A percentile compares a stretch with the other conserved stretches of the same genome.
These are phyloP conservation scores for Ceratobasidium sp. DNA, from an alignment of 1,284 basidiomycete species.

Conservation along the genomic window DNA sequence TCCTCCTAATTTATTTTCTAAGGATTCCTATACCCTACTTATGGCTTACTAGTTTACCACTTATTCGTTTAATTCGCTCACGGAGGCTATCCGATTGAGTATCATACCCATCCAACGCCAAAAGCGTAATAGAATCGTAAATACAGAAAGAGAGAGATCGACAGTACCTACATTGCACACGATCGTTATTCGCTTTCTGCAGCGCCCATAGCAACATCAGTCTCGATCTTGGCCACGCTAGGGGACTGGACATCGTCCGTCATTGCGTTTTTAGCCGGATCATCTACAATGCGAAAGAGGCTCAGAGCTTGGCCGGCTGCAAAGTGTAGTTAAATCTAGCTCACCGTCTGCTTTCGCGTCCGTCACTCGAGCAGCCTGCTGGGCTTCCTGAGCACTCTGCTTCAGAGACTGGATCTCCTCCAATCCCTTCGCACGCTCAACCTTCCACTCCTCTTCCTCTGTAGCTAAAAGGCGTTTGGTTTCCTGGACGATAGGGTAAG, in stretches of 20 bases:
- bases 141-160: conserved; percentile 24
- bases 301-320: not conserved
- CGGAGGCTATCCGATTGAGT: not conserved
- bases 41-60: not conserved
- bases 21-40: not conserved
- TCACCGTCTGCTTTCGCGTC: conserved; percentile 10
- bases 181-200: conserved; percentile 19
- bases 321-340: not conserved
- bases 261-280: not conserved
- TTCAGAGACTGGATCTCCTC: conserved; percentile 74
- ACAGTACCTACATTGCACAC: conserved; percentile 30
- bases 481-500: conserved; percentile 61
- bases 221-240: not conserved
- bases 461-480: conserved; percentile 62
- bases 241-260: not conserved
- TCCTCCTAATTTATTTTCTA: not conserved
- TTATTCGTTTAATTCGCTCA: not conserved
- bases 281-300: not conserved
- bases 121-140: conserved; percentile 17
- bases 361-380: conserved; percentile 21
- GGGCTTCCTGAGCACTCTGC: conserved; percentile 70
- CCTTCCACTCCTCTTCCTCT: conserved; percentile 73
- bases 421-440: conserved; percentile 70
- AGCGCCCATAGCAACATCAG: conserved; percentile 21
- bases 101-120: not conserved